Evolutionary conservation across 2,329 filamentous ascomycete species (phyloP).

Genomic region (Calonectria crousiana): DNA sequence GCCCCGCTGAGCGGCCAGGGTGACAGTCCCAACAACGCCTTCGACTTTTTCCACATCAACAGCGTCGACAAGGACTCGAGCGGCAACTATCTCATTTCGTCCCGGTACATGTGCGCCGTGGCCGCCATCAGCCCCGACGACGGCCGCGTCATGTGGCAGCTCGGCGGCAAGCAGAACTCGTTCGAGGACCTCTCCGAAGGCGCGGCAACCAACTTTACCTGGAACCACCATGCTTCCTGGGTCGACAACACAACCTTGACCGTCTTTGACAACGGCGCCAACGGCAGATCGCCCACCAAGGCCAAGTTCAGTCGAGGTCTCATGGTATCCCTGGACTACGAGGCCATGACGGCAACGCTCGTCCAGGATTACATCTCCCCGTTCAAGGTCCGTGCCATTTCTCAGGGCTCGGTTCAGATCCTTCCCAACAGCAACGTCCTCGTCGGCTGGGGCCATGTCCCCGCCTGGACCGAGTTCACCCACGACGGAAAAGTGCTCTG

Average conservation of each 20-base stretch:
- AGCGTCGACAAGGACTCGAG: constrained; percentile 63
- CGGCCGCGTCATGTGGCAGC: constrained; percentile 64
- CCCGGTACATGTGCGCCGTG: constrained; percentile 61
- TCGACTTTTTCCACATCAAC: constrained; percentile 71
- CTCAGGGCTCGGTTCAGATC: constrained; percentile 62
- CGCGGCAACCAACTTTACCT: constrained; percentile 55
- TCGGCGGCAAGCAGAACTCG: constrained; percentile 61
- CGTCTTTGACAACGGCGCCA: constrained; percentile 53
- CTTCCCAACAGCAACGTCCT: constrained; percentile 66
- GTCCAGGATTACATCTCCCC: constrained; percentile 59
- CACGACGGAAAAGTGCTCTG: constrained; percentile 63
- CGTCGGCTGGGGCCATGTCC: constrained; percentile 68
- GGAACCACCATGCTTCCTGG: constrained; percentile 64
- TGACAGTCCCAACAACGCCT: constrained; percentile 47
- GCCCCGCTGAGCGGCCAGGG: constrained; percentile 35
- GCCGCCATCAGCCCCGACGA: constrained; percentile 59
- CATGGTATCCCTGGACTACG: constrained; percentile 41
- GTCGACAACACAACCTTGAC: constrained; percentile 64
- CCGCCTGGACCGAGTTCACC: constrained; percentile 60
- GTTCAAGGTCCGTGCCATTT: constrained; percentile 56
- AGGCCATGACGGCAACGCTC: constrained; percentile 43
- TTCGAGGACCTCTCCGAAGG: constrained; percentile 50
- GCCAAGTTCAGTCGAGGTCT: constrained; percentile 40
- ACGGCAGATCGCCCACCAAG: constrained; percentile 21
- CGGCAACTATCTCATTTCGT: constrained; percentile 68